Evolutionary conservation across 202 grass and related monocot species (phyloP), one percentile per base, ranked within the genome.

Genomic region (Panicum hallii): DNA sequence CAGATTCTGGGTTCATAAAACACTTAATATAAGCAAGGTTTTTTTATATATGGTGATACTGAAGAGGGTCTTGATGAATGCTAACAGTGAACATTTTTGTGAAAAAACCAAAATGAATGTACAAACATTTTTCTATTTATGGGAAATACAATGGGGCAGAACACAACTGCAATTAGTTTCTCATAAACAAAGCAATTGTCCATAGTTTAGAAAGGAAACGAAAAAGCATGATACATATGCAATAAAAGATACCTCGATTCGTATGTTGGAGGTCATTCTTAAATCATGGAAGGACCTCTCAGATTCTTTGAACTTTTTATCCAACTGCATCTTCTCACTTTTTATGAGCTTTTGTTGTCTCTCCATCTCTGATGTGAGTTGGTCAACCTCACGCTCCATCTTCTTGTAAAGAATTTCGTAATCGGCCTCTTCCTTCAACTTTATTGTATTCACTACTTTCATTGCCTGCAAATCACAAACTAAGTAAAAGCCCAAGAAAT

Each of bases 371-470:
- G 96, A 89, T 60, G 93, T 99, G 76, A 99, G 90, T 89, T 83
- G 92, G 54, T 99, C 96, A 43, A 99, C 86, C 77, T 99, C 89
- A 83, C 60, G 55, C 81, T 96, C 93, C 72, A 95, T 84, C 83
- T 94, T 99, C 64, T 82, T 91, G 65, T 93, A 99, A 70, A 99
- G 85, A 83, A 43, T 91, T 84, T 96, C 93, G 13, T 92, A 99
- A 85, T 99, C 96, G 83, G 96, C 84, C 85, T 95, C 96, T 87
- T 99, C 96, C 84, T 89, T 99, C 74, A 99, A 61, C 75, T 90
- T 94, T 69, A 96, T 84, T 62, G 88, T 89, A 63, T 99, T 99
- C 8, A 96, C 86, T 88, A 99, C 75, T 94, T 94, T 99, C 96
- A 96, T 99, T 80, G 96, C 93, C 96, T 99, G 88, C 73, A 91